Conservation (phyloP, 2,329 filamentous ascomycete species). For the Fusarium sp. region DNA sequence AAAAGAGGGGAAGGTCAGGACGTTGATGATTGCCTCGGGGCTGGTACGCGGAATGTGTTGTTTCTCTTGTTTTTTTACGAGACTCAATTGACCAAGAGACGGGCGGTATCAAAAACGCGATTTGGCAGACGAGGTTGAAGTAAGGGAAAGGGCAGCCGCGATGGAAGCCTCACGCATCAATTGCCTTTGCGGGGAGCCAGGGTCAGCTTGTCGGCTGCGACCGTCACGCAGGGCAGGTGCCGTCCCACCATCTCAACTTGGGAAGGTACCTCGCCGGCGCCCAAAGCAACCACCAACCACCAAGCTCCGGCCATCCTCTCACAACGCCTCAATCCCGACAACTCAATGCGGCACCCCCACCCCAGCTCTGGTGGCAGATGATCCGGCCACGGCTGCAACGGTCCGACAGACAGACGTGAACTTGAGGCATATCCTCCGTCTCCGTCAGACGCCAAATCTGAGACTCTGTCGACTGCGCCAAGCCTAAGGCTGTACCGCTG, state of each 20-base stretch:
- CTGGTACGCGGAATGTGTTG: constrained; percentile 4
- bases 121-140: background rate
- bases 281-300: constrained; percentile 16
- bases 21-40: constrained; percentile 1
- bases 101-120: background rate
- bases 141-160: background rate
- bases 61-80: background rate
- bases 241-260: constrained; percentile 37
- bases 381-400: constrained; percentile 65
- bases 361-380: constrained; percentile 44
- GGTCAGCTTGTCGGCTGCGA: no score
- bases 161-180: background rate
- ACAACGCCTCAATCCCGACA: constrained; percentile 31
- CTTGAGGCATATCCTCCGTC: constrained; percentile 34
- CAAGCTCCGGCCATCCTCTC: constrained; percentile 25
- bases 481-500: constrained; percentile 41
- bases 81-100: constrained; percentile 17
- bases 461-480: constrained; percentile 26
- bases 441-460: constrained; percentile 24
- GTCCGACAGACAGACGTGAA: constrained; percentile 58
- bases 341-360: constrained; percentile 27
- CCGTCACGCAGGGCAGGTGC: constrained; percentile 35
- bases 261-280: constrained; percentile 35
- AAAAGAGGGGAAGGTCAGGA: constrained; percentile 33
- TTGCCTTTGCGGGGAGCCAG: constrained; percentile 3